Evolutionary conservation across 1,284 basidiomycete species (phyloP).

Genomic region (Neotropicomus parvogracilis): DNA sequence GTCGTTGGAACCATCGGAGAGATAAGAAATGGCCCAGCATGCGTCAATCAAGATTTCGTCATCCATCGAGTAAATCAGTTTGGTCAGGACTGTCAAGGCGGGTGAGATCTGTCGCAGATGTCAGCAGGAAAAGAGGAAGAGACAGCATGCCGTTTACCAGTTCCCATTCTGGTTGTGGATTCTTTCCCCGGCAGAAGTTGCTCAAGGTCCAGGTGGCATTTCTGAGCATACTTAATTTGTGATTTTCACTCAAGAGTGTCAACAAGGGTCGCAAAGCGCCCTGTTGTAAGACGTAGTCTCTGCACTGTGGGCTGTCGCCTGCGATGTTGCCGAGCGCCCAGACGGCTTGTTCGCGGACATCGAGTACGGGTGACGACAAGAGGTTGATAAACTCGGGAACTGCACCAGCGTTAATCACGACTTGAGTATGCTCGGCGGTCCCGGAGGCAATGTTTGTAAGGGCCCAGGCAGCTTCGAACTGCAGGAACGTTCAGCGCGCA

Average conservation of each 20-base stretch:
- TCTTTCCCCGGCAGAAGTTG: constrained; percentile 97
- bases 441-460: constrained; percentile 99
- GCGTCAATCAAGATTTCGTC: constrained; percentile 99
- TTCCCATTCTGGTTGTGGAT: constrained; percentile 94
- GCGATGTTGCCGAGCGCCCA: constrained; percentile 98
- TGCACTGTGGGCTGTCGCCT: constrained; percentile 90
- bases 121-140: constrained; percentile 13
- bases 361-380: constrained; percentile 80
- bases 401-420: constrained; percentile 92
- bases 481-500: constrained; percentile 2
- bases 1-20: constrained; percentile 98
- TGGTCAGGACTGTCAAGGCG: constrained; percentile 92
- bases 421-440: constrained; percentile 97
- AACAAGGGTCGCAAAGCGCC: constrained; percentile 73
- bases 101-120: constrained; percentile 76
- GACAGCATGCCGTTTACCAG: constrained; percentile 49
- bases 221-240: constrained; percentile 95
- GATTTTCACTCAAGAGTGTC: constrained; percentile 75
- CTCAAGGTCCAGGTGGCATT: constrained; percentile 98
- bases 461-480: constrained; percentile 99
- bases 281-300: constrained; percentile 83
- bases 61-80: constrained; percentile 98
- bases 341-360: constrained; percentile 95
- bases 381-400: constrained; percentile 98
- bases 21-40: constrained; percentile 99